Conservation (phyloP, 108 stramenopile genomes). For the Poteriospumella lacustris region DNA sequence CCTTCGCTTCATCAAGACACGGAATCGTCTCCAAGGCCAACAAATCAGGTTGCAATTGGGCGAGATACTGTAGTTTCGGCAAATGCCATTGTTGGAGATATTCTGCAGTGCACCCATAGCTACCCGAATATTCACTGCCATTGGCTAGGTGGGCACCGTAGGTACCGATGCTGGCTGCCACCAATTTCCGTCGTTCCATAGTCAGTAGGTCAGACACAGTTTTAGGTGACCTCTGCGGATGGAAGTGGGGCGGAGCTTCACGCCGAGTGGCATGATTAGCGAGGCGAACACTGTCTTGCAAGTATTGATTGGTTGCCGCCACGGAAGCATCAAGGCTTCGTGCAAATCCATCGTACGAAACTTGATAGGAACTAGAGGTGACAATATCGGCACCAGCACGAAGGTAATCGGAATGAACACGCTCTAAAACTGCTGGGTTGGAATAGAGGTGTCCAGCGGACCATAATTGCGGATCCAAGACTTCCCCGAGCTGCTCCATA, state of each 20-base stretch:
- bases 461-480: conserved; percentile 13
- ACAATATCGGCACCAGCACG: conserved; percentile 41
- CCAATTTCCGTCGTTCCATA: conserved; percentile 29
- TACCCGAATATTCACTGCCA: conserved; percentile 44
- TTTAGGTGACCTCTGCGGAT: too few relatives aligned
- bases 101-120: conserved; percentile 27
- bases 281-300: too few relatives aligned
- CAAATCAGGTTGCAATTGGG: conserved; percentile 34
- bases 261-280: too few relatives aligned
- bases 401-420: conserved; percentile 32
- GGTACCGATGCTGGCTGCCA: conserved; percentile 46
- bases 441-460: not conserved
- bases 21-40: conserved; percentile 45
- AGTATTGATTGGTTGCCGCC: not conserved
- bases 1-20: conserved; percentile 35
- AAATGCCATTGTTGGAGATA: conserved; percentile 36
- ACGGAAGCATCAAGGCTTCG: too few relatives aligned
- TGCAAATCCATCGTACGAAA: conserved; percentile 41
- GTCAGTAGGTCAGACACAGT: too few relatives aligned
- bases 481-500: not conserved
- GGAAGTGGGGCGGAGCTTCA: too few relatives aligned
- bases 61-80: conserved; percentile 27
- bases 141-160: conserved; percentile 43
- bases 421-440: conserved; percentile 32
- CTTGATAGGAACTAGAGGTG: conserved; percentile 43